Evolutionary conservation across 371 early-diverging fungal species (phyloP), one percentile per base, ranked within the genome.

Genomic region (Rhizomucor pusillus): DNA sequence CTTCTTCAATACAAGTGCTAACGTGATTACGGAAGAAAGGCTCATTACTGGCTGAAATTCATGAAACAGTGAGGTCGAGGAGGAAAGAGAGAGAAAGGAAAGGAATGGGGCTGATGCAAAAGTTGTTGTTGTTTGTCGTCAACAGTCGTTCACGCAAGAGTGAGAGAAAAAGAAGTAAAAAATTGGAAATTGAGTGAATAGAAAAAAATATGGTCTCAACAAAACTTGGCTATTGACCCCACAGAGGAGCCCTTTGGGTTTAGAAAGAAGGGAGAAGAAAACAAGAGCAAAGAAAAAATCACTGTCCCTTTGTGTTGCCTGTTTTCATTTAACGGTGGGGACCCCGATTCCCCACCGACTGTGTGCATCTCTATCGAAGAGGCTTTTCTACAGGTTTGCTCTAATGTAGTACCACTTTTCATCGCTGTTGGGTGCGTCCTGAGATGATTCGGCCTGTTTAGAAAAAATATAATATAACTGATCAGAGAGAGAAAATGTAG

Each of bases 381-480:
- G 7, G 29, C 29, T 5, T 29, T n/a, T 29, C 51, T 58, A 71
- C 35, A 71, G 60, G 10, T 49, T 52, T 12, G 67, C 47, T 39
- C 62, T 57, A n/a, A 67, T 55, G 39, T 54, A 65, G 44, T 71
- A 67, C 71, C 71, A 71, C 36, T 64, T 67, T 16, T 67, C 59
- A 25, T 71, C 71, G 29, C 19, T 41, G 5, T 29, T 29, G 29
- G 29, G 29, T 29, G 29, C 29, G 7, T 29, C 29, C 7, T 29
- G 29, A 29, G 29, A 29, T 7, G 29, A 29, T 5, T 29, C 7
- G 29, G 29, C 7, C 29, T 29, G 29, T 29, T 29, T 29, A 29
- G 29, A 29, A 7, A 29, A 7, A 29, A 29, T 29, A 29, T 29
- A 29, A 29, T 29, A 29, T 29, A 5, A 29, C 3, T 29, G 29